Conservation (phyloP, 352 stramenopile genomes). For the Phytophthora capsici region DNA sequence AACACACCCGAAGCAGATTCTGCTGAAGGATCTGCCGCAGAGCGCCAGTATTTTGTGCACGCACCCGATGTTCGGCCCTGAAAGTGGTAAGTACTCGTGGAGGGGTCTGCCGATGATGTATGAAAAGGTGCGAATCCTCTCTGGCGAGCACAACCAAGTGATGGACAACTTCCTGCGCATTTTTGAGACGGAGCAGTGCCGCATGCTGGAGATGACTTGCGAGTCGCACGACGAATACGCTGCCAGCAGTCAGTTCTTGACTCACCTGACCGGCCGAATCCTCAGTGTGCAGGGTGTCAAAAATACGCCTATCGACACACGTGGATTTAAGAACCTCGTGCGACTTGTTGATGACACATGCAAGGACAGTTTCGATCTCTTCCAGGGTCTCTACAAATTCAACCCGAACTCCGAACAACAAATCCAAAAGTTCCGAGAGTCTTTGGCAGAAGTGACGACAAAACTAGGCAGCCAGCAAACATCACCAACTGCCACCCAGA, state of each 20-base stretch:
- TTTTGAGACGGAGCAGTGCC: constrained; percentile 96
- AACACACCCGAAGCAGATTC: constrained; percentile 94
- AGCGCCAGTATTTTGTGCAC: constrained; percentile 96
- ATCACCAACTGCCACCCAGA: background rate
- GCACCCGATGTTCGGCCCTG: constrained; percentile 98
- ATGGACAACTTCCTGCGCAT: constrained; percentile 94
- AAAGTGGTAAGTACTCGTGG: constrained; percentile 96
- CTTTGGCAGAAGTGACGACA: constrained; percentile 57
- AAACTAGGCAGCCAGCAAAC: constrained; percentile 38
- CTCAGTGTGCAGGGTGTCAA: constrained; percentile 89
- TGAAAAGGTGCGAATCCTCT: constrained; percentile 91
- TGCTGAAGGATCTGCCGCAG: constrained; percentile 91
- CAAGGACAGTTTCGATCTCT: constrained; percentile 98
- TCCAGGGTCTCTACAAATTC: constrained; percentile 98
- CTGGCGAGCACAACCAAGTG: constrained; percentile 56
- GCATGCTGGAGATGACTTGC: constrained; percentile 97
- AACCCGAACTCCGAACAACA: constrained; percentile 92
- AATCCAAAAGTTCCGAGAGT: constrained; percentile 79
- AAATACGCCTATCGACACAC: constrained; percentile 95
- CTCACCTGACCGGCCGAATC: constrained; percentile 97
- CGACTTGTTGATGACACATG: constrained; percentile 96
- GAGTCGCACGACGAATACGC: constrained; percentile 96
- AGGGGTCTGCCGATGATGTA: constrained; percentile 96
- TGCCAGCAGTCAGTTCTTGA: constrained; percentile 98
- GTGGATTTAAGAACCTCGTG: constrained; percentile 97